Percentiles rank a stretch among this genome's conserved stretches.
These are phyloP conservation scores for Lippia alba DNA, from an alignment of 305 asterid species.

Conservation along the genomic window DNA sequence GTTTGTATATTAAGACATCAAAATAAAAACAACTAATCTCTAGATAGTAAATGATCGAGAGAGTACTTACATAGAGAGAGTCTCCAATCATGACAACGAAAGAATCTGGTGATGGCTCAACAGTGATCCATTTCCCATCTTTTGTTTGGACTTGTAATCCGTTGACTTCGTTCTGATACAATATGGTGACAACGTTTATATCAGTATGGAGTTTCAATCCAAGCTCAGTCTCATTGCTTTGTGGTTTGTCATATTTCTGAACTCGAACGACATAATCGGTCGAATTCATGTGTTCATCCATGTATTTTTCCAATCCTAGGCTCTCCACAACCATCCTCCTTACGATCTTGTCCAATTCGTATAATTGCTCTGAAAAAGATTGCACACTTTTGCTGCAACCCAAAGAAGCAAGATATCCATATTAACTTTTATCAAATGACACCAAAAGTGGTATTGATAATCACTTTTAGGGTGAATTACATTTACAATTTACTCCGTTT, in stretches of 20 bases:
- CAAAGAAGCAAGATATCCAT: too few relatives aligned
- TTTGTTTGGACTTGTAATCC: conserved; percentile 55
- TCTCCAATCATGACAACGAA: conserved; percentile 60
- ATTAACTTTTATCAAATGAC: too few relatives aligned
- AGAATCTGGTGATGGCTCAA: conserved; percentile 31
- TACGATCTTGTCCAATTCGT: conserved; percentile 51
- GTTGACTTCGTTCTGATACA: conserved; percentile 46
- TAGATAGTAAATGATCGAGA: too few relatives aligned
- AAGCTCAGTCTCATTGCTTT: conserved; percentile 36
- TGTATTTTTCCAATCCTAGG: conserved; percentile 49
- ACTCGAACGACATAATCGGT: conserved; percentile 52
- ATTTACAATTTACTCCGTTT: too few relatives aligned
- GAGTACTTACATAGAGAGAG: conserved; percentile 45
- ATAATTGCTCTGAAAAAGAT: conserved; percentile 45
- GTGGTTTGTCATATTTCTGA: conserved; percentile 52
- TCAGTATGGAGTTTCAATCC: conserved; percentile 58
- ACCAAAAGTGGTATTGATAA: too few relatives aligned
- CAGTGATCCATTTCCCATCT: conserved; percentile 57
- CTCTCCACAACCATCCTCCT: conserved; percentile 64
- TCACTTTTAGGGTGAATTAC: too few relatives aligned
- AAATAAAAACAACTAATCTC: too few relatives aligned
- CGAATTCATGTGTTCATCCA: conserved; percentile 61
- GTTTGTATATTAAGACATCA: too few relatives aligned
- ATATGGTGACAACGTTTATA: conserved; percentile 48
- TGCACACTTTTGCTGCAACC: conserved; percentile 44